Conservation (phyloP, 2,329 filamentous ascomycete species). For the Periconia digitata region DNA sequence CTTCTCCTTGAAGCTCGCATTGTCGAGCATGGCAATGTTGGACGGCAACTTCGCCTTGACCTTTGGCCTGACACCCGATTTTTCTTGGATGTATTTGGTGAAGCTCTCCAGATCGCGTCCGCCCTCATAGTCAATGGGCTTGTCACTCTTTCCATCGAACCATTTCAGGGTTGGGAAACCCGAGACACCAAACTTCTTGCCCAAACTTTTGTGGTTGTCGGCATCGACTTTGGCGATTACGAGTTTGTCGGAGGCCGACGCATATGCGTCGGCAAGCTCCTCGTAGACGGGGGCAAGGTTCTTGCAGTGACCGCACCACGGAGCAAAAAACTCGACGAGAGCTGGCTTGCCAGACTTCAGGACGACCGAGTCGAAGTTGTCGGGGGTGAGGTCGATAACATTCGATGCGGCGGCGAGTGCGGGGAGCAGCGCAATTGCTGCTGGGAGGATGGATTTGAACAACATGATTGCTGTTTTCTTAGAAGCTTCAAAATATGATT, state of each 20-base stretch:
- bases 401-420: constrained; percentile 66
- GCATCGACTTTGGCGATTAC: constrained; percentile 96
- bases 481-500: constrained; percentile 20
- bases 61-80: constrained; percentile 82
- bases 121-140: constrained; percentile 80
- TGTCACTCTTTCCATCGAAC: constrained; percentile 93
- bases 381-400: constrained; percentile 84
- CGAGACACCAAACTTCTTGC: constrained; percentile 83
- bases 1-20: constrained; percentile 73
- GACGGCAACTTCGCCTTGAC: constrained; percentile 72
- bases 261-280: constrained; percentile 76
- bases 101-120: constrained; percentile 87
- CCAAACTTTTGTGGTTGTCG: constrained; percentile 81
- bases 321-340: constrained; percentile 96
- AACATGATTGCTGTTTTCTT: constrained; percentile 26
- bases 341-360: constrained; percentile 92
- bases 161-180: constrained; percentile 97
- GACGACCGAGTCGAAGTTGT: constrained; percentile 89
- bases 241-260: constrained; percentile 72
- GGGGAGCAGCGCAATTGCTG: constrained; percentile 35
- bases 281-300: constrained; percentile 93
- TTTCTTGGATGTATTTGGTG: constrained; percentile 76
- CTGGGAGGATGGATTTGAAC: constrained; percentile 34
- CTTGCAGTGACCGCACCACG: constrained; percentile 99
- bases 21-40: constrained; percentile 76